These are phyloP conservation scores for Umbelopsis ramanniana DNA, from an alignment of 192 early-diverging fungal species.

Conservation along the genomic window DNA sequence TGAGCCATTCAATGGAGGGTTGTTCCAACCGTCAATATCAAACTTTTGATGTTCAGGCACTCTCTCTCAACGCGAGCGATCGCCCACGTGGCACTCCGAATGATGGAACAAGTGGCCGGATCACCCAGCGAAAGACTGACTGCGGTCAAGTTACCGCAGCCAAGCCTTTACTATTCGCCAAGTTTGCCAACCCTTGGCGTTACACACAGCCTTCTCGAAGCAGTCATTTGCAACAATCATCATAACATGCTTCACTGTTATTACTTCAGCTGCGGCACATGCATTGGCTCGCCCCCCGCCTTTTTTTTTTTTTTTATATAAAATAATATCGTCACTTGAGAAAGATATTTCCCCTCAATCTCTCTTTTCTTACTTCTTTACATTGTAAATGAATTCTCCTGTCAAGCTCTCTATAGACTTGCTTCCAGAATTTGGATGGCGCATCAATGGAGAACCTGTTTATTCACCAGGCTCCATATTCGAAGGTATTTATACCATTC, in stretches of 20 bases:
- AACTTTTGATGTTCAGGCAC: no score
- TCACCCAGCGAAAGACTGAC: background rate
- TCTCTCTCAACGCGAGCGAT: background rate
- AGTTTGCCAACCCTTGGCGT: background rate
- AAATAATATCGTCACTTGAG: no score
- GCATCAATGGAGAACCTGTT: constrained; percentile 9
- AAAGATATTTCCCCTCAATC: background rate
- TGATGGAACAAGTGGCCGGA: background rate
- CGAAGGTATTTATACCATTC: background rate
- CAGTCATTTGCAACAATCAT: no score
- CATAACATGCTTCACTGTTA: no score
- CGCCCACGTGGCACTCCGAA: background rate
- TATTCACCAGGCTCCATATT: constrained; percentile 13
- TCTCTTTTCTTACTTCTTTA: background rate
- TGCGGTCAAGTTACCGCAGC: constrained; percentile 8
- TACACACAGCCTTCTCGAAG: background rate
- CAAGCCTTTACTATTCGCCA: background rate
- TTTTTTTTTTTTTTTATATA: no score
- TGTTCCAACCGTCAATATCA: no score
- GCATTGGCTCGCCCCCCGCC: no score
- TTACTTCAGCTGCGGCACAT: no score
- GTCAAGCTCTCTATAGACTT: background rate
- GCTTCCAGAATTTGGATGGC: constrained; percentile 2
- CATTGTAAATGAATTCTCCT: background rate
- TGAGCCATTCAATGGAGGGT: no score